Evolutionary conservation across 805 yeast species (phyloP).

Genomic region (Candida insectalens): DNA sequence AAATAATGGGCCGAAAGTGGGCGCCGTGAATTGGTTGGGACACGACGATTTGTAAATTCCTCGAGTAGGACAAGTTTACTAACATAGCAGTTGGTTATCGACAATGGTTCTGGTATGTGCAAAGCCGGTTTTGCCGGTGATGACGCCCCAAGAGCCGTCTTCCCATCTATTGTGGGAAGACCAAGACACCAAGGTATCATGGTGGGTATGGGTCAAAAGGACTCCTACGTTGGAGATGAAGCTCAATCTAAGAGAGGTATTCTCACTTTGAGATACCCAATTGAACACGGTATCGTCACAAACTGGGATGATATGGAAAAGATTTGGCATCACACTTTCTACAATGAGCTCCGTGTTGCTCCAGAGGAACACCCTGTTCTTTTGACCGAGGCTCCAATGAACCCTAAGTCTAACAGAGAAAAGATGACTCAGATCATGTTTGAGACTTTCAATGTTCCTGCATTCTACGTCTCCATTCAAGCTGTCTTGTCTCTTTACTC

Average conservation of each 20-base stretch:
- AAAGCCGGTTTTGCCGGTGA: constrained; percentile 99
- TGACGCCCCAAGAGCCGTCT: constrained; percentile 98
- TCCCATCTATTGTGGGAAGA: constrained; percentile 99
- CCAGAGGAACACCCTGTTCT: constrained; percentile 99
- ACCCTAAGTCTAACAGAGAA: constrained; percentile 99
- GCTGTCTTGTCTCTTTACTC: constrained; percentile 97
- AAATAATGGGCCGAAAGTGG: too few relatives aligned
- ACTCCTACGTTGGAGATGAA: constrained; percentile 99
- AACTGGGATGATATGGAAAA: constrained; percentile 99
- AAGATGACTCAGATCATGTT: constrained; percentile 99
- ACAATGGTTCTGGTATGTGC: constrained; percentile 99
- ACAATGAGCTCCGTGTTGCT: constrained; percentile 99
- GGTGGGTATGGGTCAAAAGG: constrained; percentile 99
- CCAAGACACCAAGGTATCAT: constrained; percentile 99
- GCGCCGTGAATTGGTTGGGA: too few relatives aligned
- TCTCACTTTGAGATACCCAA: constrained; percentile 96
- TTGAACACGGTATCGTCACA: constrained; percentile 99
- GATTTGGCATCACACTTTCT: constrained; percentile 99
- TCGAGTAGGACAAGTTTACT: constrained; percentile 7
- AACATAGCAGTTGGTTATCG: constrained; percentile 62
- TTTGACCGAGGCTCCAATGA: constrained; percentile 99
- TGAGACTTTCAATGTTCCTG: constrained; percentile 99
- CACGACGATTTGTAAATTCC: too few relatives aligned
- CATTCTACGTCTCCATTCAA: constrained; percentile 97
- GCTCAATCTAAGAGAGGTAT: constrained; percentile 99